phyloP scores from a whole-genome alignment of 495 filamentous ascomycete genomes.

The Aspergillus heteromorphus region DNA sequence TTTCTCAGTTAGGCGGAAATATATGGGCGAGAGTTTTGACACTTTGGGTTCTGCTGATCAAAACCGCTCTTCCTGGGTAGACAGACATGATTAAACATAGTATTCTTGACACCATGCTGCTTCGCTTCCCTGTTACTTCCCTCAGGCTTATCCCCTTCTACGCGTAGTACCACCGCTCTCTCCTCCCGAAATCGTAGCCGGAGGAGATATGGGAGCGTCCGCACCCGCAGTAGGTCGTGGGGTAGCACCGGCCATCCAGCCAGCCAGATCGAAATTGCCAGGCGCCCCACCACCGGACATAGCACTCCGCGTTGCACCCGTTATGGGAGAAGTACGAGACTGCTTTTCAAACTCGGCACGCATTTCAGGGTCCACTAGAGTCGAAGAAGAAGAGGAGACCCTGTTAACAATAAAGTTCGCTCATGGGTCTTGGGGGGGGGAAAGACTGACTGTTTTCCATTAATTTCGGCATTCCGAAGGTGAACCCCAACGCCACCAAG shows the following conservation, averaged over 20 bases:
- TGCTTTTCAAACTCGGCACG: constrained; percentile 87
- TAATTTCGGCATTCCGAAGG: constrained; percentile 87
- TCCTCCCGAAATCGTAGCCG: constrained; percentile 31
- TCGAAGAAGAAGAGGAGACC: background rate
- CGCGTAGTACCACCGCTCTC: constrained; percentile 29
- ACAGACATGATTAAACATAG: background rate
- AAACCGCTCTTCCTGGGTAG: background rate
- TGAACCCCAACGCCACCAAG: constrained; percentile 69
- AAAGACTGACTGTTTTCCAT: constrained; percentile 83
- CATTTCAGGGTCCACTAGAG: constrained; percentile 88
- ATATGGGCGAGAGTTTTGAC: too few relatives aligned
- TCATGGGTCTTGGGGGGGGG: background rate
- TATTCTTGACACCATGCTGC: background rate
- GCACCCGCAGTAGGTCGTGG: constrained; percentile 22
- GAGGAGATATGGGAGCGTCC: constrained; percentile 16
- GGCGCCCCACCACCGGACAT: constrained; percentile 32
- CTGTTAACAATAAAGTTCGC: background rate
- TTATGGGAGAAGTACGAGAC: constrained; percentile 68
- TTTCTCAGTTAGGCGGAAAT: too few relatives aligned
- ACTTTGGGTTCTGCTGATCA: too few relatives aligned
- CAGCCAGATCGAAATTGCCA: constrained; percentile 77
- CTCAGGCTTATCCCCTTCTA: constrained; percentile 26
- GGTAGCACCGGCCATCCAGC: constrained; percentile 63
- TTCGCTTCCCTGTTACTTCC: background rate
- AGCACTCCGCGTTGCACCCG: constrained; percentile 35